phyloP scores from a whole-genome alignment of 106 monocot species.

The Amphibolis antarctica region DNA sequence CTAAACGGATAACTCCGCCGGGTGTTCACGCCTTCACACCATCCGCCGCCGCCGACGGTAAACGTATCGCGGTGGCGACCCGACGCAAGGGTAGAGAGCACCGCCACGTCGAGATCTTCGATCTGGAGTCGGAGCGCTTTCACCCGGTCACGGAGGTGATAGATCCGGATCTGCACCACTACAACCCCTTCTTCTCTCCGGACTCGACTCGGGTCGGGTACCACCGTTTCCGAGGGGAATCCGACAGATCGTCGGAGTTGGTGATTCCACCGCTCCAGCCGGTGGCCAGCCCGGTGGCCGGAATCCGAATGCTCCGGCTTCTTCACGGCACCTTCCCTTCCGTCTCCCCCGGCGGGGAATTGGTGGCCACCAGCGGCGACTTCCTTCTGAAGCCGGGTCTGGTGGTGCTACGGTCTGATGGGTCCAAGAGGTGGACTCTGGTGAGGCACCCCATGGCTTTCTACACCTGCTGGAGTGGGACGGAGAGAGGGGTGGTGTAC shows the following conservation, averaged over 20 bases:
- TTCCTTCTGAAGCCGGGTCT: conserved; percentile 2
- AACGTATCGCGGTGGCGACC: conserved; percentile 64
- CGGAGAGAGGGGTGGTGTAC: conserved; percentile 52
- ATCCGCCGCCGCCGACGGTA: conserved; percentile 40
- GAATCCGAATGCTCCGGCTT: conserved; percentile 10
- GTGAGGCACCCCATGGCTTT: conserved; percentile 32
- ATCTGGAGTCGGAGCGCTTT: conserved; percentile 47
- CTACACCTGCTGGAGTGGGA: conserved; percentile 61
- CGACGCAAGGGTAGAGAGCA: conserved; percentile 28
- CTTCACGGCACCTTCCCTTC: conserved; percentile 13
- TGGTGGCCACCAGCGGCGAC: conserved; percentile 15
- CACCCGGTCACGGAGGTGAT: conserved; percentile 35
- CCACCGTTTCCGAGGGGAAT: conserved; percentile 73
- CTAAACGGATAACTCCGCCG: conserved; percentile 52
- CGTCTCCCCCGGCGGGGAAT: conserved; percentile 12
- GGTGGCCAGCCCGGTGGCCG: background rate
- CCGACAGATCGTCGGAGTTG: conserved; percentile 8
- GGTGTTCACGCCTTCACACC: conserved; percentile 85
- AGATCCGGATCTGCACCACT: conserved; percentile 62
- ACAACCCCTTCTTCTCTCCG: conserved; percentile 81
- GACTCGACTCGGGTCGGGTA: conserved; percentile 46
- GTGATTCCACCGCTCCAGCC: conserved; percentile 7
- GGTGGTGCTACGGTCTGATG: conserved; percentile 47
- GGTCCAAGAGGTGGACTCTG: conserved; percentile 43
- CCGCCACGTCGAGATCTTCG: conserved; percentile 78